Base-by-base conservation (phyloP, 345 rosid species). In the Carallia pectinifolia region DNA sequence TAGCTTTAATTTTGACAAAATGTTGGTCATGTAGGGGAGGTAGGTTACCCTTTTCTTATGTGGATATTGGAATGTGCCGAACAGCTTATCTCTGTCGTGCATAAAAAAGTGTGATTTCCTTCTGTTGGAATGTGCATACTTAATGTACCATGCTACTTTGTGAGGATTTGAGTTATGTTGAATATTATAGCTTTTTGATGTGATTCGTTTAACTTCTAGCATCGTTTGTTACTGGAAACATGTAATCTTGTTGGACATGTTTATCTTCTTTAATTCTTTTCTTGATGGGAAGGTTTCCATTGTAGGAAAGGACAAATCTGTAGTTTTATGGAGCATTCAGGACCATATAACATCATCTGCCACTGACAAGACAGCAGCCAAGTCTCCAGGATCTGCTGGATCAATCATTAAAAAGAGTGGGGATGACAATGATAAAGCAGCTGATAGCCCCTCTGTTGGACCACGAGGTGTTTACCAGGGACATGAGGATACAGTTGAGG, bases 401-500 rank as follows among this genome's bases (percentile, higher is more conserved):
- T 52, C 81, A 65, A 82, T 62, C 53, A 29, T 68, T 44, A 88
- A 85, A 74, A 83, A 77, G 80, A 71, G 30, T 76, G 74, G 74
- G 75, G 89, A 85, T 59, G 69, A 52, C 56, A 81, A 53, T 78
- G 86, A 82, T 37, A 87, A 81, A 61, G 53, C 71, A 58, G 23
- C 62, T n/a, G 77, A 78, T 10, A 76, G 88, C 74, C 83, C 85
- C 69, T 71, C 83, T 64, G 54, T 88, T 54, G 83, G 77, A 36
- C 83, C 90, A 66, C 85, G 93, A 30, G 85, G 86, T 56, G 70
- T 83, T 70, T 88, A 69, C 82, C 68, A 68, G 54, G 93, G 93
- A 59, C 93, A 88, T 67, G 75, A 54, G 16, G 85, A 83, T 73
- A 88, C 90, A 15, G 90, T 88, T 76, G 93, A 88, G 78, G 89